Base-by-base conservation (phyloP, 805 yeast species). In the Candida succiphila region DNA sequence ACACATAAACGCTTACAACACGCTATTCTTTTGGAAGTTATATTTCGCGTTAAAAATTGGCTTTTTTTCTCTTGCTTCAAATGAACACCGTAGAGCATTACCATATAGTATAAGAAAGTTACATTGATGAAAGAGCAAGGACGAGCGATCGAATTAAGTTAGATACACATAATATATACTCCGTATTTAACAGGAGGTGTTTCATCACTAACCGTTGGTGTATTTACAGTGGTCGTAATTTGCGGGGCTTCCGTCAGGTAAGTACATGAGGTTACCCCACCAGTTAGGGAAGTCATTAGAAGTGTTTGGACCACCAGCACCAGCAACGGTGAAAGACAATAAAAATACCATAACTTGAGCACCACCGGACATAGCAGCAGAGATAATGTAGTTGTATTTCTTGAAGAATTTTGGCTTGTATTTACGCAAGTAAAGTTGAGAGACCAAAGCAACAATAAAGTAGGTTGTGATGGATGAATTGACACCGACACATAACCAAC, bases 291-390 rank as follows among this genome's bases (percentile, higher is more conserved):
- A 51, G 13, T 22, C 14, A 39, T 43, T 31, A 33, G 37, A 40
- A 22, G 51, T 45, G 32, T 37, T 42, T 30, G 25, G 16, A 33
- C 59, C 59, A 36, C 51, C 46, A 20, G 58, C 57, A 41, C 58
- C 57, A 17, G 45, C 42, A 26, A 54, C 54, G 19, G 60, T 48
- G 35, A 54, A 54, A 20, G 58, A 53, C 17, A 54, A 42, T 22
- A 54, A 32, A 36, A 54, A 51, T 14, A 54, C 51, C 38, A 53
- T 46, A 12, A 53, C 56, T 38, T 54, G 59, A 19, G 43, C 46
- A 12, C 74, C 75, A 9, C 72, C 71, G n/a, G 70, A 65, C 23
- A 69, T 47, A 4, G 67, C 73, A 40, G 71, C 66, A 28, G 74
- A 63, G 32, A 67, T 52, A 19, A 67, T 60, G 43, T 69, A 69